These are phyloP conservation scores for Casaregolazyma lundiana DNA, from an alignment of 1,139 yeast genomes.

Conservation along the genomic window DNA sequence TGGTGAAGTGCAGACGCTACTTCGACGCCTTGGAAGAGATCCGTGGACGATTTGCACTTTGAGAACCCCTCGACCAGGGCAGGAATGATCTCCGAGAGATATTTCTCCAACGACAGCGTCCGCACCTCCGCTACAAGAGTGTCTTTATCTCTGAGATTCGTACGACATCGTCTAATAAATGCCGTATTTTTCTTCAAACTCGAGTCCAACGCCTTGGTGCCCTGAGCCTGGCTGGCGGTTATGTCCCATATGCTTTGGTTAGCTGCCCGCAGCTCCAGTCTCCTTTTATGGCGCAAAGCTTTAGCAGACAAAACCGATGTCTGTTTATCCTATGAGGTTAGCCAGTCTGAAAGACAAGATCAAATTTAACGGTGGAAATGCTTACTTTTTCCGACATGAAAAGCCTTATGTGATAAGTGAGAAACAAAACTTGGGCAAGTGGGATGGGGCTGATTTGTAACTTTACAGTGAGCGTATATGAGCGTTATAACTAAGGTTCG, in stretches of 20 bases:
- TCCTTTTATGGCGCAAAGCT: background rate
- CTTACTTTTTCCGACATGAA: slow-evolving; percentile 4
- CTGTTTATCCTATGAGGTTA: background rate
- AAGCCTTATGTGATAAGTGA: background rate
- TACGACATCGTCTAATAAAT: slow-evolving; percentile 65
- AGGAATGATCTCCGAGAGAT: slow-evolving; percentile 63
- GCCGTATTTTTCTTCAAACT: slow-evolving; percentile 82
- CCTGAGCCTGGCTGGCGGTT: background rate
- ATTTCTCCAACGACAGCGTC: slow-evolving; percentile 66
- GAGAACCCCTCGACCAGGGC: slow-evolving; percentile 61
- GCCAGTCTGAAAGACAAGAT: background rate
- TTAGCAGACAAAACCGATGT: background rate
- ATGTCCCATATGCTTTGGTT: slow-evolving; percentile 4
- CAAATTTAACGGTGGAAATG: background rate
- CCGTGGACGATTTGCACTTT: slow-evolving; percentile 49
- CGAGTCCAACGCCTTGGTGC: slow-evolving; percentile 50
- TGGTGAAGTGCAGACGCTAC: slow-evolving; percentile 74
- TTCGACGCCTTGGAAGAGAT: slow-evolving; percentile 60
- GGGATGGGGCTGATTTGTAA: no score
- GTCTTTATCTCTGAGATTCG: slow-evolving; percentile 50
- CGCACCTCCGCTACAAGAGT: slow-evolving; percentile 57
- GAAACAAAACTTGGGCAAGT: no score
- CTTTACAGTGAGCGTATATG: no score
- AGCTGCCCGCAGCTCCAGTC: slow-evolving; percentile 3
- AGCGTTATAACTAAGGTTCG: no score